Percentiles rank a stretch among this genome's conserved stretches.
Conservation (phyloP, 192 early-diverging fungal genomes). For the Umbelopsis isabellina region DNA sequence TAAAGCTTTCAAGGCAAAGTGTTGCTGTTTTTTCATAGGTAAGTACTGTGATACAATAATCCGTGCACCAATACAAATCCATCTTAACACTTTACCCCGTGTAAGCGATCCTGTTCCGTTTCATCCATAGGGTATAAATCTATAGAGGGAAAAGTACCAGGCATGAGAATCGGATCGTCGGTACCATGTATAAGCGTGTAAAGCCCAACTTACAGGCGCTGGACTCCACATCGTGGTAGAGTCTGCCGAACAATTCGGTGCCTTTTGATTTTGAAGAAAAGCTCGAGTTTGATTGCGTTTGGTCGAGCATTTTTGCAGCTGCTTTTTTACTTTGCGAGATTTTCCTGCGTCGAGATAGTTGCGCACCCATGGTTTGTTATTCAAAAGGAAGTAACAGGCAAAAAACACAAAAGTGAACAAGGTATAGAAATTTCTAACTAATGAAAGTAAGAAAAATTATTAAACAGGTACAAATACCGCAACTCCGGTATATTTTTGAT, state of each 20-base stretch:
- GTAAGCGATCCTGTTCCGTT: slow-evolving; percentile 10
- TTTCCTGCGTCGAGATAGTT: neutral
- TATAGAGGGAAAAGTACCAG: neutral
- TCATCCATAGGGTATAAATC: slow-evolving; percentile 15
- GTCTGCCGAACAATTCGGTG: neutral
- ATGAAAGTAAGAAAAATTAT: neutral
- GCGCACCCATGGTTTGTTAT: neutral
- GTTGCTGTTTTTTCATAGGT: neutral
- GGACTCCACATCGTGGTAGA: slow-evolving; percentile 18
- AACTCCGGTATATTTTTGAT: slow-evolving; percentile 13
- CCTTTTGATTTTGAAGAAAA: neutral
- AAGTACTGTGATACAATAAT: neutral
- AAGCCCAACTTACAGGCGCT: slow-evolving; percentile 9
- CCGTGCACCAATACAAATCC: slow-evolving; percentile 11
- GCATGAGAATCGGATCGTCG: neutral
- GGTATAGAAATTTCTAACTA: neutral
- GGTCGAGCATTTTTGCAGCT: neutral
- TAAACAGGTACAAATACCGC: neutral
- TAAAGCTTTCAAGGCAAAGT: slow-evolving; percentile 3
- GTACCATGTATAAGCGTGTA: neutral
- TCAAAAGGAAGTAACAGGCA: neutral
- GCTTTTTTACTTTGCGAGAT: neutral
- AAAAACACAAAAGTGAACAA: neutral
- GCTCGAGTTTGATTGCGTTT: neutral
- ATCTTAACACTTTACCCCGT: neutral